A percentile compares a stretch with the other conserved stretches of the same genome.
Evolutionary conservation across 1,284 basidiomycete species (phyloP).

Genomic region (Boletus subluridellus): DNA sequence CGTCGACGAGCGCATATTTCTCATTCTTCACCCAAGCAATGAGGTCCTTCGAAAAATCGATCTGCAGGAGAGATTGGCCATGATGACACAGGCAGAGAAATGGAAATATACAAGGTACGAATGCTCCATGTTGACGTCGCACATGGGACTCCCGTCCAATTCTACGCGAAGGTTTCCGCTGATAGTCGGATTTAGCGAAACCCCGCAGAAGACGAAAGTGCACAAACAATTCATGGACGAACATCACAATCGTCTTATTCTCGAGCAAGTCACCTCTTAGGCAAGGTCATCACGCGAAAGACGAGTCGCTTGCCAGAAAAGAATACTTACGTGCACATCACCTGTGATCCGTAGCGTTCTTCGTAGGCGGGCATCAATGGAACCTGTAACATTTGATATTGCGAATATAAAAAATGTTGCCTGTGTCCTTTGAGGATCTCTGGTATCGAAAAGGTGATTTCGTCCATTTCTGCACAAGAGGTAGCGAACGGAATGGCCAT

Average conservation of each 20-base stretch:
- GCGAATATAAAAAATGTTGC: constrained; percentile 69
- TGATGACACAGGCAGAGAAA: constrained; percentile 1
- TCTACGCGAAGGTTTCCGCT: constrained; percentile 87
- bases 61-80: constrained; percentile 42
- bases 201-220: neutral
- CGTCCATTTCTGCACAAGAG: constrained; percentile 47
- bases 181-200: constrained; percentile 10
- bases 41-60: constrained; percentile 81
- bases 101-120: constrained; percentile 67
- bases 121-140: constrained; percentile 72
- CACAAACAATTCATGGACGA: constrained; percentile 88
- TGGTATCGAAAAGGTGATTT: constrained; percentile 62
- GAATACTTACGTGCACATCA: constrained; percentile 75
- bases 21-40: constrained; percentile 70
- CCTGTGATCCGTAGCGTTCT: constrained; percentile 70
- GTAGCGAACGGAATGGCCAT: neutral
- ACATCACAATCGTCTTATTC: constrained; percentile 70
- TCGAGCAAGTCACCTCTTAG: constrained; percentile 64
- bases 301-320: neutral
- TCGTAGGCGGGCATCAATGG: constrained; percentile 73
- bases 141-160: constrained; percentile 65
- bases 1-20: constrained; percentile 77
- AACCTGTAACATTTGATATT: constrained; percentile 74
- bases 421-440: constrained; percentile 86
- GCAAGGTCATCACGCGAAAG: constrained; percentile 4